Percentiles rank a stretch among this genome's conserved stretches.
Evolutionary conservation across 257 asterid genomes (phyloP).

Genomic region (Verbascum thapsus): DNA sequence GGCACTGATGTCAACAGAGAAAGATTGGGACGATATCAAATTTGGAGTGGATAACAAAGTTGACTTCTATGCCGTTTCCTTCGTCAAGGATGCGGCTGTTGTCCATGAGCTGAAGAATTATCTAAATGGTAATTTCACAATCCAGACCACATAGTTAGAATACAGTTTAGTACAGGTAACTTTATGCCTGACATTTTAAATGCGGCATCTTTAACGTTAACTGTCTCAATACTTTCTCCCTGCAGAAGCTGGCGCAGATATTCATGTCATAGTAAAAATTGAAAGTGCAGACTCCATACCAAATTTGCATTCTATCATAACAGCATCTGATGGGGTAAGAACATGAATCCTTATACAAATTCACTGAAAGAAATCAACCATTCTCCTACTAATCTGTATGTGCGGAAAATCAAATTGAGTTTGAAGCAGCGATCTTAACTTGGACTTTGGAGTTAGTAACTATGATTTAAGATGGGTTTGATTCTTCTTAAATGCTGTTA

Average conservation of each 20-base stretch:
- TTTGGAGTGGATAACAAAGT: slow-evolving; percentile 94
- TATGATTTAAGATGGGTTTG: slow-evolving; percentile 16
- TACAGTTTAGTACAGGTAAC: background rate
- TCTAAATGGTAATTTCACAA: slow-evolving; percentile 59
- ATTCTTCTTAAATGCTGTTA: slow-evolving; percentile 17
- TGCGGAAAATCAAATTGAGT: slow-evolving; percentile 1
- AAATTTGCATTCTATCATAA: no score
- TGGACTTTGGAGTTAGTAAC: background rate
- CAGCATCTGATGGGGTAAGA: no score
- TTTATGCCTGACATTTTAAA: slow-evolving; percentile 14
- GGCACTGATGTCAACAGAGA: slow-evolving; percentile 57
- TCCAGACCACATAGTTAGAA: background rate
- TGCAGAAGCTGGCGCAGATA: slow-evolving; percentile 66
- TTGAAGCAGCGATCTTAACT: slow-evolving; percentile 1
- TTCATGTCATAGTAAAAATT: slow-evolving; percentile 84
- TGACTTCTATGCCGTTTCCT: slow-evolving; percentile 96
- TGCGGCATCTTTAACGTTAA: slow-evolving; percentile 6
- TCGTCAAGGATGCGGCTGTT: slow-evolving; percentile 97
- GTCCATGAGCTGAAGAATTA: slow-evolving; percentile 93
- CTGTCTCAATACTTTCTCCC: no score
- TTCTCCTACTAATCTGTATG: background rate
- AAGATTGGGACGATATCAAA: slow-evolving; percentile 97
- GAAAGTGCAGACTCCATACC: slow-evolving; percentile 87
- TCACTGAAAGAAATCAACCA: slow-evolving; percentile 7
- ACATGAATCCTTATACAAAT: background rate